A percentile compares a stretch with the other conserved stretches of the same genome.
phyloP scores from a whole-genome alignment of 78 protist species.

The Pelomyxa schiedti region DNA sequence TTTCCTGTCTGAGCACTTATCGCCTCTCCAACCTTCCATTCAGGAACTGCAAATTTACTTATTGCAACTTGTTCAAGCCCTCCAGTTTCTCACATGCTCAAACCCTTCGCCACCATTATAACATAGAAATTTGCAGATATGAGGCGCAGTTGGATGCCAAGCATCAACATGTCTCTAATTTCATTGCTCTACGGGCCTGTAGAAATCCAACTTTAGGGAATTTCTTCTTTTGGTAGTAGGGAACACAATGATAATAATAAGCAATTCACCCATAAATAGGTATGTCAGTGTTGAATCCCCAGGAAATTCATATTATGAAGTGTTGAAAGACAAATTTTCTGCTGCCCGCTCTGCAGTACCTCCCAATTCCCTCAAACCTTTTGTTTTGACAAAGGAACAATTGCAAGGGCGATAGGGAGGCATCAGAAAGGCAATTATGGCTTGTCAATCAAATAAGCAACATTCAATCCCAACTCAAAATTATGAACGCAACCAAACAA shows the following conservation, averaged over 20 bases:
- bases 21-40: neutral
- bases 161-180: slow-evolving; percentile 28
- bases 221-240: slow-evolving; percentile 44
- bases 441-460: neutral
- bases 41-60: slow-evolving; percentile 52
- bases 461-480: neutral
- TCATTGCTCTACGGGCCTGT: slow-evolving; percentile 25
- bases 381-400: too few relatives aligned
- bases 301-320: too few relatives aligned
- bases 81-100: slow-evolving; percentile 59
- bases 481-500: neutral
- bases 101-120: too few relatives aligned
- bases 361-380: too few relatives aligned
- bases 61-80: slow-evolving; percentile 91
- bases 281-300: too few relatives aligned
- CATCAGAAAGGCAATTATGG: neutral
- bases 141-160: slow-evolving; percentile 1
- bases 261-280: too few relatives aligned
- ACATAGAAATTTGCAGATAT: too few relatives aligned
- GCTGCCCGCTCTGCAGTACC: too few relatives aligned
- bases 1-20: neutral
- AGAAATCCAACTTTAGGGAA: slow-evolving; percentile 23
- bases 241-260: too few relatives aligned
- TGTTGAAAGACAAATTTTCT: too few relatives aligned
- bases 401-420: neutral